These are phyloP conservation scores for Acacia pycnantha DNA, from an alignment of 331 rosid species.

Conservation along the genomic window DNA sequence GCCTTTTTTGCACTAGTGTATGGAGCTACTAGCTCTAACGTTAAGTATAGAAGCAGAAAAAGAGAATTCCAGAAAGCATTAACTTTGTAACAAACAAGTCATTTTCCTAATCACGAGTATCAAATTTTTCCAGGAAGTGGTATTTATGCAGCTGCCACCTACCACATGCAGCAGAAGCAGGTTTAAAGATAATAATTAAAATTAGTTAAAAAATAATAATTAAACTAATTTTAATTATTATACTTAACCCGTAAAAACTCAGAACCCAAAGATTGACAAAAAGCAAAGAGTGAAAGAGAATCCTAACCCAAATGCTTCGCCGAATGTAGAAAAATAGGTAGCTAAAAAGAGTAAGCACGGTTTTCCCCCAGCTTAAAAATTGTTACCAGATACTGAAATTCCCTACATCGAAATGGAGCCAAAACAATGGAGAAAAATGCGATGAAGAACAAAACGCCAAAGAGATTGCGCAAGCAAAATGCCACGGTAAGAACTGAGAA, in stretches of 20 bases:
- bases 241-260: conserved; percentile 47
- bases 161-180: too few species aligned
- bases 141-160: too few species aligned
- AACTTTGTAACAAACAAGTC: too few species aligned
- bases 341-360: conserved; percentile 6
- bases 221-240: too few species aligned
- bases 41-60: too few species aligned
- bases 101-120: too few species aligned
- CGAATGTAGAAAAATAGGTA: conserved; percentile 51
- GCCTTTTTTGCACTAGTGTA: too few species aligned
- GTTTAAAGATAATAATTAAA: too few species aligned
- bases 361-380: conserved; percentile 22
- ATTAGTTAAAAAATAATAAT: too few species aligned
- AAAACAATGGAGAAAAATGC: conserved; percentile 16
- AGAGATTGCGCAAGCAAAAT: conserved; percentile 6
- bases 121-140: too few species aligned
- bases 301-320: conserved; percentile 53
- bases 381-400: conserved; percentile 32
- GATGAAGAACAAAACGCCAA: conserved; percentile 41
- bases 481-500: conserved; percentile 6
- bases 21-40: too few species aligned
- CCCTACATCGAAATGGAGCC: conserved; percentile 33
- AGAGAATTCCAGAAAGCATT: too few species aligned
- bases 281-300: conserved; percentile 46
- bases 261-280: conserved; percentile 76